Evolutionary conservation across 2,329 filamentous ascomycete species (phyloP).

Genomic region (Trichoderma atrobrunneum): DNA sequence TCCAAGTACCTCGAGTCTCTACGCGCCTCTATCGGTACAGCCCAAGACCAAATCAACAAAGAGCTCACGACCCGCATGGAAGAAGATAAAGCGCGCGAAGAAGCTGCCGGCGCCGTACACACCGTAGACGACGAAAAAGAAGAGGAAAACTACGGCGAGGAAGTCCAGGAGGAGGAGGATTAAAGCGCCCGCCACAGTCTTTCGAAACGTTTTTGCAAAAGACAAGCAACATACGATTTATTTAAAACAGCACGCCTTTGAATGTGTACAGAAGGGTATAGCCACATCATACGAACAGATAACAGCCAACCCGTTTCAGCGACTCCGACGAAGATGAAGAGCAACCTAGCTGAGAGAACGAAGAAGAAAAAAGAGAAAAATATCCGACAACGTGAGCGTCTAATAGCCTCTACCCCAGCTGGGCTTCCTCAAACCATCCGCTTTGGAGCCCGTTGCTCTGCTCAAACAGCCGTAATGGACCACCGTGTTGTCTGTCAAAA

Average conservation of each 20-base stretch:
- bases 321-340: constrained; percentile 14
- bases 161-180: constrained; percentile 65
- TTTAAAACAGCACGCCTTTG: not conserved
- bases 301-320: constrained; percentile 24
- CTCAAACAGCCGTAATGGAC: constrained; percentile 79
- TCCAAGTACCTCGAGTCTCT: constrained; percentile 59
- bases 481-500: constrained; percentile 78
- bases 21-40: constrained; percentile 50
- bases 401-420: constrained; percentile 40
- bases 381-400: constrained; percentile 16
- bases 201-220: not conserved
- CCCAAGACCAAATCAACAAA: constrained; percentile 67
- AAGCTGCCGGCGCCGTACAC: constrained; percentile 22
- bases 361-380: not conserved
- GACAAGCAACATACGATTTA: not conserved
- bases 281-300: constrained; percentile 27
- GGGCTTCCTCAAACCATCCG: constrained; percentile 32
- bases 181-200: not conserved
- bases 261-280: constrained; percentile 26
- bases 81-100: constrained; percentile 59
- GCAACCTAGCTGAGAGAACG: not conserved
- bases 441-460: constrained; percentile 41
- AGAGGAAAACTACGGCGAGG: constrained; percentile 83
- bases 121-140: constrained; percentile 54
- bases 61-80: constrained; percentile 74